Percentiles rank a stretch among this genome's conserved stretches.
phyloP scores from a whole-genome alignment of 192 early-diverging fungal genomes.

The Dissophora globulifera region DNA sequence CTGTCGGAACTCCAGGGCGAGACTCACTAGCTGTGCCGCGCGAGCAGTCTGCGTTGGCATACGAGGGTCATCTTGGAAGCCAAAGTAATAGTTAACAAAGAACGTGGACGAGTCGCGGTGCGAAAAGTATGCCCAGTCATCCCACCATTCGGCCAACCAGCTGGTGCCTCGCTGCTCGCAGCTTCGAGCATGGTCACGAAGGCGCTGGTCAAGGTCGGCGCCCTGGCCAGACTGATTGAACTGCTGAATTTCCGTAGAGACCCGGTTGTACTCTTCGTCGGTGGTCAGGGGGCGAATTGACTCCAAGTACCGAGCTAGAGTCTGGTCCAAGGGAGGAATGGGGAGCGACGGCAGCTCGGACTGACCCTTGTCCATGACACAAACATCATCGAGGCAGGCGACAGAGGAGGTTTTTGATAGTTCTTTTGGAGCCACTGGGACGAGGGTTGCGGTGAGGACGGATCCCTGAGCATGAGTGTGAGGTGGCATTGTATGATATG shows the following conservation, averaged over 20 bases:
- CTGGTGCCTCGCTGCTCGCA: conserved; percentile 61
- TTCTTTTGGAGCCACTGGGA: background rate
- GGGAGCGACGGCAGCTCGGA: conserved; percentile 58
- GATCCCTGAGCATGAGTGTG: conserved; percentile 1
- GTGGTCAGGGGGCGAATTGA: conserved; percentile 60
- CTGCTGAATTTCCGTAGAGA: conserved; percentile 48
- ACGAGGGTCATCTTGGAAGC: conserved; percentile 47
- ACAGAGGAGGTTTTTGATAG: background rate
- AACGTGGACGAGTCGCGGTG: conserved; percentile 52
- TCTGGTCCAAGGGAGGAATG: conserved; percentile 66
- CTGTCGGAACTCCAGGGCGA: conserved; percentile 47
- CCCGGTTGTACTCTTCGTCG: conserved; percentile 59
- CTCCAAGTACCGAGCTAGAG: conserved; percentile 58
- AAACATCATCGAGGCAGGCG: background rate
- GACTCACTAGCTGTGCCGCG: conserved; percentile 34
- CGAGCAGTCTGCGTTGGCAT: conserved; percentile 48
- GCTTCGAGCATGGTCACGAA: conserved; percentile 51
- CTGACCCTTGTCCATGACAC: conserved; percentile 51
- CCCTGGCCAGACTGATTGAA: conserved; percentile 51
- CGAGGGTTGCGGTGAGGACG: background rate
- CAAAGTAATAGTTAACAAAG: conserved; percentile 53
- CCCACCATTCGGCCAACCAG: conserved; percentile 53
- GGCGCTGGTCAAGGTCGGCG: conserved; percentile 33
- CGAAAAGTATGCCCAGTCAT: conserved; percentile 48
- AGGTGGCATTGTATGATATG: conserved; percentile 5